Evolutionary conservation across 1,139 yeast genomes (phyloP).

Genomic region (Casaregolazyma suthepensis): DNA sequence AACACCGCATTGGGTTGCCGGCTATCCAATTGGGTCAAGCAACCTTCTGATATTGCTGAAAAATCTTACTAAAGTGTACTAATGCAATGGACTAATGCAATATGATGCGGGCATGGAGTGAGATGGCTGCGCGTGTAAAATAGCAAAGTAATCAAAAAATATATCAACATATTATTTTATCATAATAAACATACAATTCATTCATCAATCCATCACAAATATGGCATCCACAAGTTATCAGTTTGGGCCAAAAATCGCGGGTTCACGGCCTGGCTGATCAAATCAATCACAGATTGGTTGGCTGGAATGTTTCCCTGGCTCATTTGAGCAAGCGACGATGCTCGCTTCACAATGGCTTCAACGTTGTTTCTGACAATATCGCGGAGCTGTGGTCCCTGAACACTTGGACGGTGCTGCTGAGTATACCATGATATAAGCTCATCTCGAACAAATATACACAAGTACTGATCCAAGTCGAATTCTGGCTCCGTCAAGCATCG

Average conservation of each 20-base stretch:
- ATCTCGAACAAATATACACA: slow-evolving; percentile 89
- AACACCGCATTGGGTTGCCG: neutral
- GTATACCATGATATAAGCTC: slow-evolving; percentile 93
- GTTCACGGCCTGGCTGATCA: slow-evolving; percentile 92
- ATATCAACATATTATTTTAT: neutral
- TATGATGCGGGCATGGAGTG: no score
- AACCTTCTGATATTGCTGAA: neutral
- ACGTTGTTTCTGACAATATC: slow-evolving; percentile 88
- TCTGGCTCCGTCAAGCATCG: slow-evolving; percentile 87
- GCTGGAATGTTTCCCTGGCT: slow-evolving; percentile 73
- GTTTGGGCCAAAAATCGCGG: slow-evolving; percentile 91
- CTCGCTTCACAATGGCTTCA: slow-evolving; percentile 69
- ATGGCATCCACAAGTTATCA: slow-evolving; percentile 95
- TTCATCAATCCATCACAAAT: slow-evolving; percentile 46
- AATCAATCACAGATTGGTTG: slow-evolving; percentile 87
- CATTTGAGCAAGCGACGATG: slow-evolving; percentile 61
- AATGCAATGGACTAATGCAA: neutral
- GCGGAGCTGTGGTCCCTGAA: slow-evolving; percentile 72
- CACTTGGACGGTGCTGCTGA: slow-evolving; percentile 59
- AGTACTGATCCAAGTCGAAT: slow-evolving; percentile 65
- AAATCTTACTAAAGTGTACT: neutral
- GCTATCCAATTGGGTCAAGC: neutral
- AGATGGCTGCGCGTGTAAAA: no score
- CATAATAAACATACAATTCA: neutral
- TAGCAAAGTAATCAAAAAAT: no score